These are phyloP conservation scores for Pleurotus salmoneostramineus DNA, from an alignment of 768 basidiomycete species.

Conservation along the genomic window DNA sequence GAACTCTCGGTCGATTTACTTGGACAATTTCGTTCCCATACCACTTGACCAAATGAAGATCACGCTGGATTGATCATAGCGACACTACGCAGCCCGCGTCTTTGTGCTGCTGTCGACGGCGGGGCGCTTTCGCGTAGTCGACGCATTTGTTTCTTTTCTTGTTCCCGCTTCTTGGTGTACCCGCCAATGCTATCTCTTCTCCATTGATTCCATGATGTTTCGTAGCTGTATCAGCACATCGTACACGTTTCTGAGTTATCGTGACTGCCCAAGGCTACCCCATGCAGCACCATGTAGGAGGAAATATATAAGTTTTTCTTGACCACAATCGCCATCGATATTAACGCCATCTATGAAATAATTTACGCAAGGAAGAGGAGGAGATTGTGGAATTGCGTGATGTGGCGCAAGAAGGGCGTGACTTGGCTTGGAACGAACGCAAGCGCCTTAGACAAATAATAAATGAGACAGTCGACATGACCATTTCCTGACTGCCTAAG, in stretches of 20 bases:
- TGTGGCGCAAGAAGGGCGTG: slow-evolving; percentile 33
- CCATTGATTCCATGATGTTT: too few species aligned
- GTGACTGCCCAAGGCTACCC: neutral
- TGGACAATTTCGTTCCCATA: slow-evolving; percentile 95
- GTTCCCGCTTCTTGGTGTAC: too few species aligned
- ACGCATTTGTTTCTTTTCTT: too few species aligned
- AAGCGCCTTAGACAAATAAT: neutral
- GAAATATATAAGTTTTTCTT: neutral
- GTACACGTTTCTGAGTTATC: neutral
- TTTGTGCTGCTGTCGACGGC: neutral
- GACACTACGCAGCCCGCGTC: neutral
- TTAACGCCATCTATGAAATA: neutral
- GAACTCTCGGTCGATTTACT: slow-evolving; percentile 76
- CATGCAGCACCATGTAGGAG: slow-evolving; percentile 6
- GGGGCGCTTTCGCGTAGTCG: neutral
- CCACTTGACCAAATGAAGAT: slow-evolving; percentile 94
- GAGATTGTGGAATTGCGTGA: slow-evolving; percentile 33
- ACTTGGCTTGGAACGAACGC: slow-evolving; percentile 9
- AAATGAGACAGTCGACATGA: neutral
- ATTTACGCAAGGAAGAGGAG: neutral
- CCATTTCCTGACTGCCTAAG: slow-evolving; percentile 5
- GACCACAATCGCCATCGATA: neutral
- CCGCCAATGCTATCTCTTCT: too few species aligned
- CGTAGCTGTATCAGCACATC: neutral
- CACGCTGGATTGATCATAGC: slow-evolving; percentile 72